Evolutionary conservation across 805 yeast species (phyloP).

Genomic region (Debaryomyces castellii): DNA sequence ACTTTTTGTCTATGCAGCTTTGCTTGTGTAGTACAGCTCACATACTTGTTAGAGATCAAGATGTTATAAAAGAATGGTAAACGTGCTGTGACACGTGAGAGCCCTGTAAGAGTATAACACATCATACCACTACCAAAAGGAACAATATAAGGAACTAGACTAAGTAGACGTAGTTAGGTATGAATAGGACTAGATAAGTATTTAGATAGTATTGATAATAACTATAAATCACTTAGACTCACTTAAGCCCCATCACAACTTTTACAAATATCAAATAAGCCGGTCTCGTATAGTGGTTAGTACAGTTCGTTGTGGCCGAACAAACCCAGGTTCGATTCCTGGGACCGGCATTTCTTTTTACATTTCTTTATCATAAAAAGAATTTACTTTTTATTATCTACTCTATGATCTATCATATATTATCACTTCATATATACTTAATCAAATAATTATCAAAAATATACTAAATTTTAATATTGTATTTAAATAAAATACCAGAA

Average conservation of each 20-base stretch:
- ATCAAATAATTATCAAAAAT: background rate
- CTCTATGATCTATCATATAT: background rate
- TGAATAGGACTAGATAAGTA: no score
- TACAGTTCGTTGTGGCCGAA: conserved; percentile 52
- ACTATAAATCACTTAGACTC: no score
- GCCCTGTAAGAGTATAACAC: no score
- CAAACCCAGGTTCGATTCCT: conserved; percentile 53
- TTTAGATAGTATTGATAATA: no score
- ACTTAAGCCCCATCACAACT: background rate
- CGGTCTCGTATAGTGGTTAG: conserved; percentile 52
- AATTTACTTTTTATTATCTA: background rate
- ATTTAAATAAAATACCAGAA: background rate
- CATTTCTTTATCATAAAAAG: background rate
- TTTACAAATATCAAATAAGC: conserved; percentile 16
- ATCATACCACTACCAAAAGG: no score
- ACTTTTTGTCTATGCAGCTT: no score
- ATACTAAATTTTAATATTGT: background rate
- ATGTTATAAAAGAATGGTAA: no score
- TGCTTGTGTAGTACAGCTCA: no score
- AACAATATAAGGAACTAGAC: no score
- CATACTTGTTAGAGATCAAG: background rate
- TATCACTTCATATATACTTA: background rate
- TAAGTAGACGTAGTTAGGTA: no score
- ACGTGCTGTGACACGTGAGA: no score
- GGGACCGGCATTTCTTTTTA: conserved; percentile 41